Base-by-base conservation (phyloP, 495 filamentous ascomycete genomes). In the Aspergillus baeticus region DNA sequence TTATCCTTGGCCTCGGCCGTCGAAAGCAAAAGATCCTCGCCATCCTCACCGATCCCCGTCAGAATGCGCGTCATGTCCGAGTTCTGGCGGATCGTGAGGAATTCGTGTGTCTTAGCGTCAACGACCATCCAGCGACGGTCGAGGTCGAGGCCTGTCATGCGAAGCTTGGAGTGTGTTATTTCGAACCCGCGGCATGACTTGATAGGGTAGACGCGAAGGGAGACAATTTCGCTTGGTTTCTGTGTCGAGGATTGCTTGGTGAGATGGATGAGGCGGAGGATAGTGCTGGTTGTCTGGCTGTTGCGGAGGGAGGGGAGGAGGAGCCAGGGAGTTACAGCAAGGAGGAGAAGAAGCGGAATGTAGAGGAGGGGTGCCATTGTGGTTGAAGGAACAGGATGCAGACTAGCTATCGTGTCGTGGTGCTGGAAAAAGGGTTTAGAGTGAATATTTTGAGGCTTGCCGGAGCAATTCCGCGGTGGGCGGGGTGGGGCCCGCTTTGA, bases 131-230 rank as follows among this genome's bases (percentile, higher is more conserved):
- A 78, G 42, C 74, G 63, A 2, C 93, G 85, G 69, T 98, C 93
- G 65, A 89, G 88, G 63, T 89, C 82, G 42, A 98, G 80, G 1
- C 92, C 92, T 35, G 84, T 81, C 33, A 83, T 73, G 23, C 88
- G 70, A 3, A 96, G 78, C 31, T 80, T 84, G 42, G 82, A 84
- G 51, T 79, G 66, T 44, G 76, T 69, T 57, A 96, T 66, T 66
- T 92, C 84, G 52, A 96, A 82, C 21, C 89, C 90, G 59, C 82
- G 79, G 69, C 92, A 96, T 49, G 88, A 91, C 73, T 98, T 96
- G 62, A 98, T 79, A 4, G 93, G 93, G 70, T 94, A 96, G 57
- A 95, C 84, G 72, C 84, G 89, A 39, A 96, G 48, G 7, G 69
- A 67, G 58, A 70, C 50, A 34, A 77, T 71, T 23, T 73, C 71